phyloP scores from a whole-genome alignment of 495 filamentous ascomycete genomes.

The Aspergillus sclerotioniger region DNA sequence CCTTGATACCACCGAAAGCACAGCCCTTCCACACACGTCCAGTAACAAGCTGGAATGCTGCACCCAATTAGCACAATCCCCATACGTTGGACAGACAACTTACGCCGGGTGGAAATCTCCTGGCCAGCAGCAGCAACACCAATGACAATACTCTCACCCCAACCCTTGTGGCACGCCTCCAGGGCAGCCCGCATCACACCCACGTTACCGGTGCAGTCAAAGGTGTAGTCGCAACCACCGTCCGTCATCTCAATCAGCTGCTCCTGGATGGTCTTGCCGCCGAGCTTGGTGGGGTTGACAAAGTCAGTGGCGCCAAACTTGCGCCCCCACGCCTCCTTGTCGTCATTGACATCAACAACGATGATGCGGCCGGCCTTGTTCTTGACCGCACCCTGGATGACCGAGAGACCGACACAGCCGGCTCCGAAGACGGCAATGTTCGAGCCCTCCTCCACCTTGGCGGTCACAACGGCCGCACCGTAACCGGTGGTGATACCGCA shows the following conservation, averaged over 20 bases:
- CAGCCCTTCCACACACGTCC: slow-evolving; percentile 97
- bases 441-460: slow-evolving; percentile 82
- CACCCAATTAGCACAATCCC: not conserved
- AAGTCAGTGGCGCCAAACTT: slow-evolving; percentile 98
- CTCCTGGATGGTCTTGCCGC: slow-evolving; percentile 76
- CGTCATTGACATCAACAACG: slow-evolving; percentile 89
- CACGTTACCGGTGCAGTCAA: slow-evolving; percentile 98
- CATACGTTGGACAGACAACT: slow-evolving; percentile 38
- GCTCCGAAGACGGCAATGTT: slow-evolving; percentile 95
- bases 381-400: slow-evolving; percentile 92
- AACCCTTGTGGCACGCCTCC: slow-evolving; percentile 98
- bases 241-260: slow-evolving; percentile 98
- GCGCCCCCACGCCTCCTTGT: slow-evolving; percentile 85
- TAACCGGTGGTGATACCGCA: slow-evolving; percentile 99
- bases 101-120: slow-evolving; percentile 94
- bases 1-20: slow-evolving; percentile 97
- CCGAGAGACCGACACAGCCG: slow-evolving; percentile 90
- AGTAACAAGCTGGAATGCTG: slow-evolving; percentile 98
- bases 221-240: slow-evolving; percentile 97
- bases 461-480: slow-evolving; percentile 90
- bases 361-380: slow-evolving; percentile 88
- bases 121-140: slow-evolving; percentile 96
- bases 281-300: slow-evolving; percentile 84
- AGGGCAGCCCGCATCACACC: slow-evolving; percentile 93
- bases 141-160: slow-evolving; percentile 97